phyloP scores from a whole-genome alignment of 805 yeast genomes.

The Candida patagonica region DNA sequence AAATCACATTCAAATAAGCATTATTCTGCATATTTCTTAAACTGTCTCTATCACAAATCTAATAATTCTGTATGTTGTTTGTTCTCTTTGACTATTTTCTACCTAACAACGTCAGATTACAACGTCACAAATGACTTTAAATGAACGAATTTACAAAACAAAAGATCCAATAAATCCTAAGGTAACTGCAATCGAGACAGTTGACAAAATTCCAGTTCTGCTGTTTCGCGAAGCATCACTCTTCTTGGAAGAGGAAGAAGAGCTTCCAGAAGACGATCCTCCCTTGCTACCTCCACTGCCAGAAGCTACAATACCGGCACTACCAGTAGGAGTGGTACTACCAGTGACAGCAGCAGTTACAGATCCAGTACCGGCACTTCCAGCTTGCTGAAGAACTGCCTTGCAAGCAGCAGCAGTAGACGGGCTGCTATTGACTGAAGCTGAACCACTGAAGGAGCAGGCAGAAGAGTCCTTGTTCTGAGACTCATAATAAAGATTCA shows the following conservation, averaged over 20 bases:
- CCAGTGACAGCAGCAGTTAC: slow-evolving; percentile 35
- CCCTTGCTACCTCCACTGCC: slow-evolving; percentile 20
- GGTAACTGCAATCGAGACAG: slow-evolving; percentile 4
- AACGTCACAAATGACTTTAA: no score
- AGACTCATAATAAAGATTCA: slow-evolving; percentile 52
- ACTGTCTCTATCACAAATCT: no score
- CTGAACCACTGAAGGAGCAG: slow-evolving; percentile 67
- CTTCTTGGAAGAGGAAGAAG: slow-evolving; percentile 1
- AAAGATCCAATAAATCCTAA: slow-evolving; percentile 2
- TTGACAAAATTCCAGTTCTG: neutral
- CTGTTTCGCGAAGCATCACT: slow-evolving; percentile 1
- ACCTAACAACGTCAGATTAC: no score
- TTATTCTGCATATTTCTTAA: no score
- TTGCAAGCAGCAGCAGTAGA: slow-evolving; percentile 43
- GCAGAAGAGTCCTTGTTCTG: slow-evolving; percentile 40
- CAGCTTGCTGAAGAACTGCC: slow-evolving; percentile 51
- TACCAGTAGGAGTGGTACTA: slow-evolving; percentile 24
- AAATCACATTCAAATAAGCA: no score
- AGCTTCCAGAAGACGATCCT: slow-evolving; percentile 16
- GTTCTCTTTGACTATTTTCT: no score
- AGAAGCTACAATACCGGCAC: slow-evolving; percentile 11
- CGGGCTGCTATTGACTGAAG: slow-evolving; percentile 38
- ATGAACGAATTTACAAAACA: neutral
- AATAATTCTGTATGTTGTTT: no score
- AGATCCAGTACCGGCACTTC: slow-evolving; percentile 57